Evolutionary conservation across 2,329 filamentous ascomycete species (phyloP).

Genomic region (Verticillium zaregamsianum): DNA sequence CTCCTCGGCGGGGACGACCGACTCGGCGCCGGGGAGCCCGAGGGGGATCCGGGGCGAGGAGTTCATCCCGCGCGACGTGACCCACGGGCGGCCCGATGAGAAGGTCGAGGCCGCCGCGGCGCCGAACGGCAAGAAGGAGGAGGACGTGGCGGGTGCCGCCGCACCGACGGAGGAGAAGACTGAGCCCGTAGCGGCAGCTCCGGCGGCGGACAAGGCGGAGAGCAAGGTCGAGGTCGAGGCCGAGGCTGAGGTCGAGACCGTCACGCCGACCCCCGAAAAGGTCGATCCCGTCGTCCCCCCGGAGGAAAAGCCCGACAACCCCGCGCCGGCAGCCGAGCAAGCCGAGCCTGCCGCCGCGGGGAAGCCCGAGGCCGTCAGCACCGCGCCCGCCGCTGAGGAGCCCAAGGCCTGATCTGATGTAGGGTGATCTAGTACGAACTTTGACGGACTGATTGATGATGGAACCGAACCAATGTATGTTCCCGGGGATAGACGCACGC

Average conservation of each 20-base stretch:
- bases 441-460: neutral
- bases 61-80: neutral
- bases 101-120: neutral
- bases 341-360: neutral
- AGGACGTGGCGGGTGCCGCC: neutral
- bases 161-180: neutral
- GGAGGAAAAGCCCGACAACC: neutral
- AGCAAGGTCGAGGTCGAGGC: neutral
- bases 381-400: neutral
- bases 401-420: neutral
- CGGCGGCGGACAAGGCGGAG: neutral
- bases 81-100: neutral
- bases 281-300: neutral
- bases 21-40: constrained; percentile 7
- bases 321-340: neutral
- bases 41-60: neutral
- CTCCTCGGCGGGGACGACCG: constrained; percentile 24
- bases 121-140: neutral
- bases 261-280: neutral
- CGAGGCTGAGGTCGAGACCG: neutral
- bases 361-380: neutral
- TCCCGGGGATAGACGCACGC: neutral
- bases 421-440: neutral
- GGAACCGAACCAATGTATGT: neutral
- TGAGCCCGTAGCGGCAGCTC: neutral